Conservation (phyloP, 352 stramenopile genomes). For the Phytophthora meadii region DNA sequence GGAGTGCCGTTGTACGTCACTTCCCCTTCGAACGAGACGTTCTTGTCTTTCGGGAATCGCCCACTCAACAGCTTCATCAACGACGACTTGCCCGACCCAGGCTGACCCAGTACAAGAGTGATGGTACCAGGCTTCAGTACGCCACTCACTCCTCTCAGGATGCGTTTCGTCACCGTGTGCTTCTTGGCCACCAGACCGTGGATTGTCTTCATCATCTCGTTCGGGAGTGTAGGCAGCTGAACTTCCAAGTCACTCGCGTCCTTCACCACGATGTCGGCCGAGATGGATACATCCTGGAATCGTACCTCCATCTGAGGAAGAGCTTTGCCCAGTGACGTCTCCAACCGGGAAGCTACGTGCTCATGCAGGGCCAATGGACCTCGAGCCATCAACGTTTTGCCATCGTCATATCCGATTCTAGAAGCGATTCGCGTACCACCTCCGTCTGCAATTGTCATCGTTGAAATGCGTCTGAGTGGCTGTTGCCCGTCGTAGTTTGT, state of each 20-base stretch:
- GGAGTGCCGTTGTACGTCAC: constrained; percentile 22
- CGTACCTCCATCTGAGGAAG: constrained; percentile 40
- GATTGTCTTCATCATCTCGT: constrained; percentile 23
- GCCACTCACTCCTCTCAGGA: constrained; percentile 20
- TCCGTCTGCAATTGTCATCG: background rate
- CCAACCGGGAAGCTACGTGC: constrained; percentile 8
- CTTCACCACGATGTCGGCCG: constrained; percentile 25
- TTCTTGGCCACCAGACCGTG: constrained; percentile 8
- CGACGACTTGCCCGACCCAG: constrained; percentile 16
- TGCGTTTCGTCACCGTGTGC: constrained; percentile 24
- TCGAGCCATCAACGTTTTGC: constrained; percentile 10
- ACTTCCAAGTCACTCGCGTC: constrained; percentile 3
- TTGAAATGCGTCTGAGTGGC: too few relatives aligned
- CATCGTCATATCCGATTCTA: constrained; percentile 8
- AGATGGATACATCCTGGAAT: constrained; percentile 17
- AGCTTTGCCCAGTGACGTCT: constrained; percentile 25
- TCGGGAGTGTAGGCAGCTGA: constrained; percentile 36
- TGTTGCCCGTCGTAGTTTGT: background rate
- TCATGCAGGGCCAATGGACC: constrained; percentile 11
- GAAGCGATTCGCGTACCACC: background rate
- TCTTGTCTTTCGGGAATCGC: constrained; percentile 22
- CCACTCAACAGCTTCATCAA: constrained; percentile 35
- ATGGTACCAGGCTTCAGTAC: constrained; percentile 32
- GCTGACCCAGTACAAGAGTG: constrained; percentile 15
- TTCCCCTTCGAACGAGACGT: constrained; percentile 20